Base-by-base conservation (phyloP, 1,284 basidiomycete genomes). In the Cryptococcus wingfieldii region DNA sequence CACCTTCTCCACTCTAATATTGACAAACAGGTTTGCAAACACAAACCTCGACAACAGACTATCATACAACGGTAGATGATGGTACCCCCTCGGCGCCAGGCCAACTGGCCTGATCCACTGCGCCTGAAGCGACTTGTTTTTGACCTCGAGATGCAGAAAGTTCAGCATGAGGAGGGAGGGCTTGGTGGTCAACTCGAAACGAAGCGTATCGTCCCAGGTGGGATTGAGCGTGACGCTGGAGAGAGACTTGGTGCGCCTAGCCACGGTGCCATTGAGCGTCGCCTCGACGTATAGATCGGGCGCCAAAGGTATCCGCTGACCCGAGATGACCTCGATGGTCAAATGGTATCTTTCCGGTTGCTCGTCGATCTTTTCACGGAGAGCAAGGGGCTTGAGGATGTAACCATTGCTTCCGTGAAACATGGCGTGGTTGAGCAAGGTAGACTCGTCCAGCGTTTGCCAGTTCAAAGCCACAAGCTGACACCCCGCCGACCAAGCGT, bases 391-490 rank as follows among this genome's bases (percentile, higher is more conserved):
- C 73, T 98, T 98, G 45, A 97, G 82, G 5, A 98, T 87, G 70
- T 92, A 98, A 1, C 96, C 95, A 12, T 84, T 83, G 16, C 85
- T 82, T 4, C 87, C 89, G 64, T 94, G 93, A 74, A 99, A 99
- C 88, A 98, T 90, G 9, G 93, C 89, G 65, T 89, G 86, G 68
- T 97, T 98, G 71, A 96, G 87, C 80, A 88, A 87, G 68, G 88
- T 89, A 8, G 89, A 90, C 50, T 89, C 69, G 74, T 95, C 90
- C 64, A 87, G 87, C 0, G 93, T 98, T 76, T 99, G 96, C 90
- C 93, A 98, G 74, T 99, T 99, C 59, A 98, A 82, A 6, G 96
- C 92, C 0, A 96, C 93, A n/a, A 98, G 77, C 76, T 98, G 95
- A 16, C 86, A 86, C 0, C 95, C 95, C 0, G 86, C 85, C 0